Evolutionary conservation across 2,329 filamentous ascomycete species (phyloP).

Genomic region (Cladosporium sphaerospermum): DNA sequence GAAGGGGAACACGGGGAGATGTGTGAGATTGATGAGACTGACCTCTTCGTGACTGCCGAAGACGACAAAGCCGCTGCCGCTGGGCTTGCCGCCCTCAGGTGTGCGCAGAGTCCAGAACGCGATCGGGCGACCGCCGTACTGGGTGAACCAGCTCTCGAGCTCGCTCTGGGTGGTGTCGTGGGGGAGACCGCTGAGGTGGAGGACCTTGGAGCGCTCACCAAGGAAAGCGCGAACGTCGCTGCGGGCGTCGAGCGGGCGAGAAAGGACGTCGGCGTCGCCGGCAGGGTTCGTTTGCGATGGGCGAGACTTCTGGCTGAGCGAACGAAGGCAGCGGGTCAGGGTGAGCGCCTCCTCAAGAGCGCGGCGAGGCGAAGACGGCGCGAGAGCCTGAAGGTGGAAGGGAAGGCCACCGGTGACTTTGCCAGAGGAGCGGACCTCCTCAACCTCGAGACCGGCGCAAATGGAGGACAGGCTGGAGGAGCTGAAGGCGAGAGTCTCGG

Average conservation of each 20-base stretch:
- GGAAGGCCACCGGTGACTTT: constrained; percentile 98
- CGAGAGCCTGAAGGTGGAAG: constrained; percentile 93
- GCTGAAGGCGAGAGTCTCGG: constrained; percentile 92
- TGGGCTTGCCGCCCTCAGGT: constrained; percentile 99
- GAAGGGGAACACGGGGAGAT: neutral
- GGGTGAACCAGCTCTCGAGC: constrained; percentile 98
- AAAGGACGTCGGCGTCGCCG: constrained; percentile 91
- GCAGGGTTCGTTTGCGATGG: constrained; percentile 57
- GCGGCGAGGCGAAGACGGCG: constrained; percentile 87
- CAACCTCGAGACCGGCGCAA: constrained; percentile 94
- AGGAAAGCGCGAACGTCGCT: constrained; percentile 95
- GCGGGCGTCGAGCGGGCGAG: constrained; percentile 90
- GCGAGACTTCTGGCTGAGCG: constrained; percentile 92
- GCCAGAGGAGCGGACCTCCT: constrained; percentile 93
- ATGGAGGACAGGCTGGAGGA: constrained; percentile 95
- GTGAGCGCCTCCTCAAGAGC: constrained; percentile 98
- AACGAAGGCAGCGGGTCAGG: constrained; percentile 82
- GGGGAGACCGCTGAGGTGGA: constrained; percentile 94
- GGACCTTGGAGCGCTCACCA: constrained; percentile 91
- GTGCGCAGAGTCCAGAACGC: constrained; percentile 98
- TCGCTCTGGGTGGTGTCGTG: constrained; percentile 98
- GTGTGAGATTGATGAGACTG: constrained; percentile 35
- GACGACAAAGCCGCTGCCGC: constrained; percentile 93
- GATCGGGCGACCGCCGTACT: constrained; percentile 95
- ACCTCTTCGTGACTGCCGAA: constrained; percentile 99